phyloP scores from a whole-genome alignment of 345 rosid genomes.

The Gossypium rotundifolium region DNA sequence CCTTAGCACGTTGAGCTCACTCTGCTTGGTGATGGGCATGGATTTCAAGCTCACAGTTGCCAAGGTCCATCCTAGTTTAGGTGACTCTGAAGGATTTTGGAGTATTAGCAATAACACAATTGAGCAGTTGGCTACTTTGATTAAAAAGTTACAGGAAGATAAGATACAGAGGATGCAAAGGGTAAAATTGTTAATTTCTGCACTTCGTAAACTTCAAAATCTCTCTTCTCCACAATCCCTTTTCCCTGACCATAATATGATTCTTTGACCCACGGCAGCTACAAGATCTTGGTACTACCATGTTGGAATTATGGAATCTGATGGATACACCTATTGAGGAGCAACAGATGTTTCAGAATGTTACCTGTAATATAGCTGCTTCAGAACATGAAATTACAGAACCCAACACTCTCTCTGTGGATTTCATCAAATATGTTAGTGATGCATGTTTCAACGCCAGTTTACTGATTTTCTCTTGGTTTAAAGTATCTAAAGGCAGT shows the following conservation, averaged over 20 bases:
- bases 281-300: slow-evolving; percentile 89
- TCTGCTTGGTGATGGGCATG: slow-evolving; percentile 71
- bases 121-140: slow-evolving; percentile 38
- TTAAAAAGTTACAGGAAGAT: slow-evolving; percentile 51
- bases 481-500: background rate
- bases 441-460: background rate
- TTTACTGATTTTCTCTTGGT: background rate
- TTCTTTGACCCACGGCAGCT: slow-evolving; percentile 46
- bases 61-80: slow-evolving; percentile 51
- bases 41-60: slow-evolving; percentile 52
- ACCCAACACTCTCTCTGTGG: slow-evolving; percentile 78
- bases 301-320: slow-evolving; percentile 94
- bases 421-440: slow-evolving; percentile 75
- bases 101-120: slow-evolving; percentile 57
- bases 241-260: background rate
- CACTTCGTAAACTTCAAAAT: slow-evolving; percentile 1
- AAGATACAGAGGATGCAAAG: slow-evolving; percentile 84
- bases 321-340: slow-evolving; percentile 98
- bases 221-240: background rate
- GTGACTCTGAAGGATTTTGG: slow-evolving; percentile 45
- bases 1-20: slow-evolving; percentile 38
- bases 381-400: slow-evolving; percentile 85
- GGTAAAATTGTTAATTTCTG: slow-evolving; percentile 33
- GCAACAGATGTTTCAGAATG: slow-evolving; percentile 81
- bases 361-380: slow-evolving; percentile 92